Evolutionary conservation across 1,139 yeast species (phyloP), one percentile per base, ranked within the genome.

Genomic region (Magnusiomyces sp.): DNA sequence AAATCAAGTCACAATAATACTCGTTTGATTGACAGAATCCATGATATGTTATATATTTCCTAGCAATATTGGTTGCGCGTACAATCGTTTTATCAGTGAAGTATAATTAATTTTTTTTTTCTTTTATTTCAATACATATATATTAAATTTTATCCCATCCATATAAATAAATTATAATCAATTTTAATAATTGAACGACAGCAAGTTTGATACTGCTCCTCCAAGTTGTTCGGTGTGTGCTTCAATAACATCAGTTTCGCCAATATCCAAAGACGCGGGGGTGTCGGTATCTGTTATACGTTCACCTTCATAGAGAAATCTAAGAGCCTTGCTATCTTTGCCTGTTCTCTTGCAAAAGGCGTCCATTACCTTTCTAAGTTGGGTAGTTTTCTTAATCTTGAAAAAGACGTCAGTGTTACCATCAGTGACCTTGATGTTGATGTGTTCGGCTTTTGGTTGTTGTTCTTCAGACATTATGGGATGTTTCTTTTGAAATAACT

Each of bases 281-380:
- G 98, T 92, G 61, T 87, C 89, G 54, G 83, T 89, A 14, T 92
- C 86, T 54, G 79, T 77, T 55, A 94, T 82, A 64, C 98, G 81
- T 59, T 88, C 84, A 55, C 99, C 99, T 61, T 94, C 98, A 63
- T 84, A 83, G 63, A 92, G 74, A 68, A 94, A 94, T 67, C 97
- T 80, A 65, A 94, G 74, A 44, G 92, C 80, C 61, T 78, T 80
- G 66, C 83, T 72, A 58, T 84, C 81, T 67, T 90, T 92, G 47
- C 98, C 97, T 65, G 92, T 96, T 73, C 98, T 85, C 72, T 90
- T 90, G 68, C 97, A 94, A 68, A 90, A 94, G 5, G 97, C 96
- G 64, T 92, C 97, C 90, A 94, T 92, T 60, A 94, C 80, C 72
- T 95, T 86, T 69, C 81, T 86, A 75, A 94, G 76, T 44, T 94